Conservation (phyloP, 2,329 filamentous ascomycete species). For the Nannizziopsis arthrosporioides region DNA sequence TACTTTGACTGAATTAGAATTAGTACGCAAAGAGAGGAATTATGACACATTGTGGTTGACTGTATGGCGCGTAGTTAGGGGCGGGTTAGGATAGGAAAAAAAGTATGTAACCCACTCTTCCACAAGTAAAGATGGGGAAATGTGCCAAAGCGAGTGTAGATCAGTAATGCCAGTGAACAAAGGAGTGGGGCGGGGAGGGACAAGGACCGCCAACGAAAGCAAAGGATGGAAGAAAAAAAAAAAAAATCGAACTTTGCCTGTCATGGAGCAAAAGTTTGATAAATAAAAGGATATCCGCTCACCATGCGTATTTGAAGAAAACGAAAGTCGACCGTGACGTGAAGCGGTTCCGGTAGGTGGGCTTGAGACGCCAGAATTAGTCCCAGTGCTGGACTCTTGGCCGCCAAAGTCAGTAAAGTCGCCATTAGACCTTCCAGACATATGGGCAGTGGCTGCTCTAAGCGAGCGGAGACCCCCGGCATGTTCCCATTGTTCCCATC, state of each 20-base stretch:
- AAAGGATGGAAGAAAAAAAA: background rate
- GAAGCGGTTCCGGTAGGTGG: slow-evolving; percentile 10
- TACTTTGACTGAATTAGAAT: background rate
- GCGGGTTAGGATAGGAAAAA: slow-evolving; percentile 11
- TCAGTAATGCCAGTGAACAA: background rate
- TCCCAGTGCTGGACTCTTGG: slow-evolving; percentile 5
- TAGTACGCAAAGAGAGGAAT: too few relatives aligned
- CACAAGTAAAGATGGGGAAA: background rate
- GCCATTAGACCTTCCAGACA: background rate
- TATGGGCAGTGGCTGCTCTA: background rate
- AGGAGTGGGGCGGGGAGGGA: background rate
- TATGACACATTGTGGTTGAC: background rate
- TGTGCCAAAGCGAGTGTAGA: background rate
- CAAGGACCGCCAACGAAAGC: background rate
- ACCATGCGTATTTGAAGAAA: slow-evolving; percentile 13
- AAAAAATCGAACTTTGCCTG: background rate
- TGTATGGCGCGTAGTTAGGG: slow-evolving; percentile 7
- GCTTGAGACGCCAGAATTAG: slow-evolving; percentile 10
- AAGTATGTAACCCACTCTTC: slow-evolving; percentile 4
- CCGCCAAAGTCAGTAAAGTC: slow-evolving; percentile 6
- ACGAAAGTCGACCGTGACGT: slow-evolving; percentile 6
- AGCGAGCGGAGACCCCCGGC: slow-evolving; percentile 23
- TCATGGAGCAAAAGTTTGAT: background rate
- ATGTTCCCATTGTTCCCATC: slow-evolving; percentile 65
- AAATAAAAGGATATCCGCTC: slow-evolving; percentile 6